Evolutionary conservation across 2,329 filamentous ascomycete species (phyloP), one percentile per base, ranked within the genome.

Genomic region (Colletotrichum musicola): DNA sequence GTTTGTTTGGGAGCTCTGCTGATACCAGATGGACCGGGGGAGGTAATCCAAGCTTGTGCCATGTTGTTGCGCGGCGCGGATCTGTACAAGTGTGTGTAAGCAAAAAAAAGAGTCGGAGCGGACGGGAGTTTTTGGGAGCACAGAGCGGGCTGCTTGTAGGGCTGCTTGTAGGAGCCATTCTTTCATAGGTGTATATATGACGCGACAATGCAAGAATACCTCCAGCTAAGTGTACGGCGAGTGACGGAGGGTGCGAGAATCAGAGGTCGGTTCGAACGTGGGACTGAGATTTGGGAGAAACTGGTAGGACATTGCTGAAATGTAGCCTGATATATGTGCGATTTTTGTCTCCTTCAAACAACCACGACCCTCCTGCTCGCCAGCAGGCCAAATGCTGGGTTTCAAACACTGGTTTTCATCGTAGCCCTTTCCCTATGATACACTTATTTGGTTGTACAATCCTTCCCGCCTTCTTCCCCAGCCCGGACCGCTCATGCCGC

Each of bases 151-250:
- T 69, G 38, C 46, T 69, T 68, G 66, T 51, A 42, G 42, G 67
- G 58, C 57, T 69, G 38, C 46, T 69, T 62, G 66, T 51, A 42
- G 42, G 67, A 54, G 63, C 62, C 64, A 53, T 60, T 63, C 57
- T 68, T 69, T 68, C 53, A 49, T 63, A 63, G 60, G 54, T 70
- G 68, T 70, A 64, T 58, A 67, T 57, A 69, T 69, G 60, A 69
- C 51, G 68, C 68, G 68, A 56, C 53, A 70, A 70, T 70, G 65
- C 68, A 64, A 60, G 59, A 69, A 69, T 70, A 69, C 60, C 64
- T 68, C 46, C 40, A 42, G 9, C 20, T n/a, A 22, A 10, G 2
- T 9, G 44, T 4, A 9, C 7, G 7, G 18, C 18, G 1, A 30
- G 6, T 10, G 27, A 30, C 6, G 1, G 2, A 9, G 27, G 27